Evolutionary conservation across 345 rosid genomes (phyloP).

Genomic region (Triadica sebifera): DNA sequence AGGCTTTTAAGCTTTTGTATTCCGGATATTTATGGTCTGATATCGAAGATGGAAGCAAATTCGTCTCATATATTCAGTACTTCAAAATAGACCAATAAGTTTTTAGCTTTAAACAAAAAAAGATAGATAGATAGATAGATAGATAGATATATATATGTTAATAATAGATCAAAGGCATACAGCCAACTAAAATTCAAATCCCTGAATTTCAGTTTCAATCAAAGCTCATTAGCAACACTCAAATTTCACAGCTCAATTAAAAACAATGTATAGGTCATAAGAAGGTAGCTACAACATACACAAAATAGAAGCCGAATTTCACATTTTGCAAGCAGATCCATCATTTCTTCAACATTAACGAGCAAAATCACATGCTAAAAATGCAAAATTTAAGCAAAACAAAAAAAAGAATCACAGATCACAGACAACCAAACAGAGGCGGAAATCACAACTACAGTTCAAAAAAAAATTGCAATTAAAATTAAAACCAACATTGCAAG

Average conservation of each 20-base stretch:
- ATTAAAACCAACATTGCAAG: not conserved
- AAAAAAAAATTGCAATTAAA: not conserved
- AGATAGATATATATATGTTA: too few relatives aligned
- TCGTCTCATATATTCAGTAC: not conserved
- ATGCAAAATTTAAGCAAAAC: not conserved
- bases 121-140: too few relatives aligned
- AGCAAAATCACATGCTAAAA: slow-evolving; percentile 6
- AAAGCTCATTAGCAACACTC: not conserved
- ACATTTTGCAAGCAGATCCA: slow-evolving; percentile 24
- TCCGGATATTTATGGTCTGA: not conserved
- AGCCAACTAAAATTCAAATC: not conserved
- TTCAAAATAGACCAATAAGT: not conserved
- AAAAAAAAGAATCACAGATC: not conserved
- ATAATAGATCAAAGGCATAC: slow-evolving; percentile 11
- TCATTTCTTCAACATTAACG: not conserved
- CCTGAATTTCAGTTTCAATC: not conserved
- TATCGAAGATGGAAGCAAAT: not conserved
- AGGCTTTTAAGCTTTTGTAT: not conserved
- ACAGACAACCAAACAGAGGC: not conserved
- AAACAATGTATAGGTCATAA: too few relatives aligned
- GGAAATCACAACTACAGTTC: not conserved
- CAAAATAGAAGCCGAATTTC: not conserved
- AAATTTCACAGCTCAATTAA: too few relatives aligned
- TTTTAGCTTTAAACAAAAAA: not conserved
- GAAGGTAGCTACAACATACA: not conserved